Evolutionary conservation across 495 filamentous ascomycete species (phyloP).

Genomic region (Patellaria atrata): DNA sequence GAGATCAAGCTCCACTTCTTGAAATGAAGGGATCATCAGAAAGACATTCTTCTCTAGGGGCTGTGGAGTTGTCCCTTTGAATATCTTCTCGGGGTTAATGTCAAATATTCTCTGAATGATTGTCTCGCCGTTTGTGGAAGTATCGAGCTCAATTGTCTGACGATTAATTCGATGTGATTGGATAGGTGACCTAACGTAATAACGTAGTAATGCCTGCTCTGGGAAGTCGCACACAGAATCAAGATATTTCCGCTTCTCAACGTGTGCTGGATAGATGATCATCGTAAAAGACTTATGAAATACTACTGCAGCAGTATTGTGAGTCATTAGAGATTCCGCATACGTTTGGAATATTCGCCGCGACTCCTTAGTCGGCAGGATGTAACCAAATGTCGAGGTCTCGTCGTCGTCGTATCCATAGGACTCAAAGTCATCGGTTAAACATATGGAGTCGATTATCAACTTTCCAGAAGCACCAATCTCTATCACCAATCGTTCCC

Average conservation of each 20-base stretch:
- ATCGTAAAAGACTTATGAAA: constrained; percentile 1
- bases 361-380: too few species aligned
- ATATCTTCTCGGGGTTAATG: constrained; percentile 8
- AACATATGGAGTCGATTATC: neutral
- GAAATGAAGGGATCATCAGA: constrained; percentile 14
- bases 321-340: neutral
- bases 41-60: constrained; percentile 10
- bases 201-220: neutral
- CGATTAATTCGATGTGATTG: neutral
- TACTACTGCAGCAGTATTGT: constrained; percentile 1
- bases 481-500: neutral
- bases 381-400: too few species aligned
- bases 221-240: neutral
- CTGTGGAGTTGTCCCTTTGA: constrained; percentile 1
- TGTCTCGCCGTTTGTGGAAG: constrained; percentile 1
- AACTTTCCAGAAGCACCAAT: neutral
- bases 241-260: constrained; percentile 2
- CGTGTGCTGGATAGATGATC: constrained; percentile 2
- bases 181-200: neutral
- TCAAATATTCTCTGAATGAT: constrained; percentile 6
- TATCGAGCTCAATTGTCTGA: constrained; percentile 1
- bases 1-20: constrained; percentile 12
- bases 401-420: neutral
- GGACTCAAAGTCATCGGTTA: neutral
- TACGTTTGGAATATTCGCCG: too few species aligned